Percentiles rank a stretch among this genome's conserved stretches.
Evolutionary conservation across 768 basidiomycete genomes (phyloP).

Genomic region (Terana coerulea): DNA sequence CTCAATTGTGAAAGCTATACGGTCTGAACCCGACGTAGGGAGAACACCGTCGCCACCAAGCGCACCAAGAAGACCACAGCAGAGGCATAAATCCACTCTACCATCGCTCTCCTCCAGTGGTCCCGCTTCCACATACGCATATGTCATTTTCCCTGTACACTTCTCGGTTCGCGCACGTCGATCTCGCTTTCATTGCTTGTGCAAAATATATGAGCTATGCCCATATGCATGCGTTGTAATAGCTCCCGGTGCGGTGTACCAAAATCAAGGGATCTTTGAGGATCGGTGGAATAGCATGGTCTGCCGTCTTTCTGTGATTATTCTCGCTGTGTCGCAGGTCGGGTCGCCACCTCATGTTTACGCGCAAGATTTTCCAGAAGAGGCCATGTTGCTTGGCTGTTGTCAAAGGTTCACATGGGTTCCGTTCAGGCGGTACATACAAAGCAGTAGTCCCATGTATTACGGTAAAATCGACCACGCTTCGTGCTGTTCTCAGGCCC

Average conservation of each 20-base stretch:
- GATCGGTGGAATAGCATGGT: too few species aligned
- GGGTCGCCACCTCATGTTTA: too few species aligned
- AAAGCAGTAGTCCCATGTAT: too few species aligned
- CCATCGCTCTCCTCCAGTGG: constrained; percentile 13
- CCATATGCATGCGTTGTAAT: constrained; percentile 6
- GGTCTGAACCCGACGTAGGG: constrained; percentile 48
- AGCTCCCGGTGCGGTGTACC: not conserved
- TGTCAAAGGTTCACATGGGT: too few species aligned
- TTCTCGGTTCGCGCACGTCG: constrained; percentile 4
- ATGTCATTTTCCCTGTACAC: constrained; percentile 10
- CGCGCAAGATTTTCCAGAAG: too few species aligned
- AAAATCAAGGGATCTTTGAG: not conserved
- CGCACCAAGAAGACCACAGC: constrained; percentile 57
- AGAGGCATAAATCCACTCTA: constrained; percentile 36
- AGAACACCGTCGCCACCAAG: constrained; percentile 91
- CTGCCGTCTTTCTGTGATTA: too few species aligned
- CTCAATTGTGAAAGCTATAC: too few species aligned
- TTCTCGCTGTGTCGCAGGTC: too few species aligned
- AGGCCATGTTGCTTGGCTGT: too few species aligned
- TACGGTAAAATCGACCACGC: too few species aligned
- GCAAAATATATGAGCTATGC: constrained; percentile 18
- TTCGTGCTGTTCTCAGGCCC: too few species aligned
- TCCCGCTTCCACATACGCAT: constrained; percentile 21
- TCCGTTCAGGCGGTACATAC: too few species aligned
- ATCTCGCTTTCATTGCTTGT: constrained; percentile 2